Conservation (phyloP, 2,329 filamentous ascomycete species). For the Pseudopithomyces chartarum region DNA sequence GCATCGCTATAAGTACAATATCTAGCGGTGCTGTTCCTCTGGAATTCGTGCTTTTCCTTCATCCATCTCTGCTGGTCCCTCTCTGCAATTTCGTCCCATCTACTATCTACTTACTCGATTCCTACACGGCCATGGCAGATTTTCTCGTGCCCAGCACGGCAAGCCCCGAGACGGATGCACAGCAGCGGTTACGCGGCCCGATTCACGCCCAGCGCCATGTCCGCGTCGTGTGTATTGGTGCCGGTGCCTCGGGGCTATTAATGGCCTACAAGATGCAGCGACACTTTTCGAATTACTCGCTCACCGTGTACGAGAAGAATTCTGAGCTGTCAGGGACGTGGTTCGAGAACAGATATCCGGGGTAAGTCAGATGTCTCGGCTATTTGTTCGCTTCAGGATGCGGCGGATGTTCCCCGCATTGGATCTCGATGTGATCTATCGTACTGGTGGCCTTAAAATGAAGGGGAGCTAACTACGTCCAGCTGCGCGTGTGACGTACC, state of each 20-base stretch:
- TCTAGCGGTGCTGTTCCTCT: background rate
- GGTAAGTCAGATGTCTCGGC: slow-evolving; percentile 34
- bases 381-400: background rate
- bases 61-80: background rate
- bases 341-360: slow-evolving; percentile 57
- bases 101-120: background rate
- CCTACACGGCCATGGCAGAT: slow-evolving; percentile 28
- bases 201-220: slow-evolving; percentile 45
- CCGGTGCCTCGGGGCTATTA: slow-evolving; percentile 54
- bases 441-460: background rate
- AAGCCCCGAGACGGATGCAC: slow-evolving; percentile 29
- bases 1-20: background rate
- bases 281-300: slow-evolving; percentile 50
- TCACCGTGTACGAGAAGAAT: slow-evolving; percentile 57
- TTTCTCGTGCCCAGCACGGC: slow-evolving; percentile 33
- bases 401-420: background rate
- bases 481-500: slow-evolving; percentile 57
- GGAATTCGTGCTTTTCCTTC: background rate
- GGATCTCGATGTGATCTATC: background rate
- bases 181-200: slow-evolving; percentile 32
- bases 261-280: slow-evolving; percentile 56
- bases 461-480: slow-evolving; percentile 12
- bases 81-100: background rate
- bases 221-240: slow-evolving; percentile 52
- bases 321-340: slow-evolving; percentile 55